phyloP scores from a whole-genome alignment of 2,329 filamentous ascomycete species.

The Dactylonectria macrodidyma region DNA sequence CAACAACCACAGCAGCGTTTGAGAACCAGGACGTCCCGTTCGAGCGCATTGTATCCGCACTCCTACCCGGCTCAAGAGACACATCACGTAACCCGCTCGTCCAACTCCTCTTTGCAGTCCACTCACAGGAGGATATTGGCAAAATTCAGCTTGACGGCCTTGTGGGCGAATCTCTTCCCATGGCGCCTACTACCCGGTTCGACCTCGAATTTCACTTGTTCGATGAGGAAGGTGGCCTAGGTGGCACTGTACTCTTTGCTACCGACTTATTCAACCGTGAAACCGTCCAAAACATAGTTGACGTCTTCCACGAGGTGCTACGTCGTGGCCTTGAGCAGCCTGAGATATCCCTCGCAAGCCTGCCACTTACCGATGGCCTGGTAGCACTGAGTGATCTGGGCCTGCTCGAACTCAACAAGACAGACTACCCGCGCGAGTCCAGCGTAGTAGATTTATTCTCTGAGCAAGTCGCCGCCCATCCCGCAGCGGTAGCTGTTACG shows the following conservation, averaged over 20 bases:
- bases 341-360: not conserved
- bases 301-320: conserved; percentile 37
- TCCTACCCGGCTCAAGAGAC: conserved; percentile 25
- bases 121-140: conserved; percentile 42
- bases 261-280: conserved; percentile 40
- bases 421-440: conserved; percentile 35
- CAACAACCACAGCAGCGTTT: conserved; percentile 27
- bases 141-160: conserved; percentile 36
- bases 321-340: conserved; percentile 32
- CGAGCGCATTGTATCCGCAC: conserved; percentile 32
- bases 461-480: conserved; percentile 31
- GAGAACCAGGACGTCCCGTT: conserved; percentile 44
- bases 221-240: conserved; percentile 29
- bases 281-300: conserved; percentile 38
- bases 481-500: conserved; percentile 36
- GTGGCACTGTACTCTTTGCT: conserved; percentile 35
- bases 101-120: conserved; percentile 33
- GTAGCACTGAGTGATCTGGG: conserved; percentile 32
- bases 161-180: conserved; percentile 21
- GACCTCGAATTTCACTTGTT: conserved; percentile 48
- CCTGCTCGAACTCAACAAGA: conserved; percentile 29
- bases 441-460: conserved; percentile 46
- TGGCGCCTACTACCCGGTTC: conserved; percentile 33
- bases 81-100: conserved; percentile 34
- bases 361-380: conserved; percentile 20